Percentiles rank a stretch among this genome's conserved stretches.
Evolutionary conservation across 1,139 yeast species (phyloP).

Genomic region (Sugiyamaella japonica): DNA sequence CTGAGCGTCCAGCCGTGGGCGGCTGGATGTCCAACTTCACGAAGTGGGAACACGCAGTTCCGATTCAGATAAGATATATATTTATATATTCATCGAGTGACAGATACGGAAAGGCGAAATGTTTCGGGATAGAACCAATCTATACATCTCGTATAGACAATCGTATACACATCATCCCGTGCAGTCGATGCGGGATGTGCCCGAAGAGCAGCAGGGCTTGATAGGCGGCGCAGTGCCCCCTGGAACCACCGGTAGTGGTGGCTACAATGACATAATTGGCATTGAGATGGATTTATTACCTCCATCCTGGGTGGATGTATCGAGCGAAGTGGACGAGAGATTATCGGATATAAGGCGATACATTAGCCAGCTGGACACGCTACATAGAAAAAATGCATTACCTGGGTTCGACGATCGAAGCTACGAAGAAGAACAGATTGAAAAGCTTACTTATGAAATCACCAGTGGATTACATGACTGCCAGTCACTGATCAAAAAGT

Average conservation of each 20-base stretch:
- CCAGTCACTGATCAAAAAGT: slow-evolving; percentile 69
- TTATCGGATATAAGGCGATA: slow-evolving; percentile 51
- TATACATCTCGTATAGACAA: slow-evolving; percentile 46
- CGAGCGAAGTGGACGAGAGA: slow-evolving; percentile 67
- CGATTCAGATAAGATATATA: neutral
- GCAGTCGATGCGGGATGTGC: slow-evolving; percentile 44
- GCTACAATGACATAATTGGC: slow-evolving; percentile 30
- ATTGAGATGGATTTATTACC: slow-evolving; percentile 55
- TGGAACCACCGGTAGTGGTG: slow-evolving; percentile 26
- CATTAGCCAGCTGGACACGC: slow-evolving; percentile 57
- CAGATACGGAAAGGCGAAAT: slow-evolving; percentile 27
- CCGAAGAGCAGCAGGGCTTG: slow-evolving; percentile 64
- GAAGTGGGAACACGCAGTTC: neutral
- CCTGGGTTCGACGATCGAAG: slow-evolving; percentile 84
- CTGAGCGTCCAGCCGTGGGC: no score
- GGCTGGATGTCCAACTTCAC: no score
- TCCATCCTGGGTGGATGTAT: slow-evolving; percentile 75
- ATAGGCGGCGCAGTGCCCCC: slow-evolving; percentile 44
- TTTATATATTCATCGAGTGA: neutral
- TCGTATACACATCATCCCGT: slow-evolving; percentile 46
- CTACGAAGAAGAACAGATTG: slow-evolving; percentile 70
- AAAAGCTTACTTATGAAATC: slow-evolving; percentile 68
- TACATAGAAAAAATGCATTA: slow-evolving; percentile 78
- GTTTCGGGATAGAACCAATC: slow-evolving; percentile 48
- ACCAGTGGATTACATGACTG: slow-evolving; percentile 75